Evolutionary conservation across 2,329 filamentous ascomycete species (phyloP), one percentile per base, ranked within the genome.

Genomic region (Claviceps digitariae): DNA sequence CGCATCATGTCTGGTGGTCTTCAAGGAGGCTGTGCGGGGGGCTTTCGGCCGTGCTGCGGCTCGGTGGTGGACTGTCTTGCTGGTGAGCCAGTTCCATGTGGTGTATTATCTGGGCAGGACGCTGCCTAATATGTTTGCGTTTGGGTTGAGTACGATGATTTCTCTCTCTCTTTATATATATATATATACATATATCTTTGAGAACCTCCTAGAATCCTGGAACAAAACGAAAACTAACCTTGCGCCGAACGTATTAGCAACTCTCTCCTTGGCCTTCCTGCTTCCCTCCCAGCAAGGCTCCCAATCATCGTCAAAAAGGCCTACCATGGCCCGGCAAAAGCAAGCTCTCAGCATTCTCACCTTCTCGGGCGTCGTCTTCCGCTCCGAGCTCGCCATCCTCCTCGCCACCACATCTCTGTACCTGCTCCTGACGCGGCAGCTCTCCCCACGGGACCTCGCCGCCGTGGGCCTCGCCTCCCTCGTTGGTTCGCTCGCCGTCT

Each of bases 61-160:
- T 4, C 75, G 82, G 53, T 97, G 91, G 90, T 98, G 86, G 72
- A 70, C 85, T 4, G 57, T 87, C 41, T 75, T 97, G 52, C 85
- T 90, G 63, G 79, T 81, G 1, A 84, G 82, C 67, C 91, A 97
- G 68, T 98, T 98, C 64, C 93, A 98, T 69, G 72, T 95, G 56
- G 77, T 93, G 57, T 98, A 89, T 69, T 98, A 98, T 72, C 85
- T 90, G 15, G 93, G 90, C 17, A 78, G 93, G 56, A 93, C 90
- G 2, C 72, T 98, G 58, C 93, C 93, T 2, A 98, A 98, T 66
- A 95, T 94, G 86, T 95, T 96, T 69, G 90, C 93, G 21, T 93
- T 97, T 71, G 81, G 82, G 10, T 71, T 96, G 55, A 88, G 85
- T 91, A 74, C 69, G 27, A 7, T 5, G n/a, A 38, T 27, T 23